Evolutionary conservation across 768 basidiomycete species (phyloP).

Genomic region (Gautieria morchelliformis): DNA sequence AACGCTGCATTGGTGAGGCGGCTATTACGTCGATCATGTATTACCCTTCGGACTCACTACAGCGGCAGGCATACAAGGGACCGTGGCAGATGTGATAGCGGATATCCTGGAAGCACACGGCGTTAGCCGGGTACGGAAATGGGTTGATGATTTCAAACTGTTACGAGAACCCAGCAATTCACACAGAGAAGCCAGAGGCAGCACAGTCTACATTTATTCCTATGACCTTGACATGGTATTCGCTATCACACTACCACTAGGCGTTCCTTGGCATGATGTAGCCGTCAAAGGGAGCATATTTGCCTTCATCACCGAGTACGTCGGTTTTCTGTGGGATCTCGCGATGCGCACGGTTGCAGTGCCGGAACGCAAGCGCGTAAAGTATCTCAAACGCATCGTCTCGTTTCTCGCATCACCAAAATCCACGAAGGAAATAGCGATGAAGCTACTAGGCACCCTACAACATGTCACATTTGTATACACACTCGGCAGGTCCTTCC

Average conservation of each 20-base stretch:
- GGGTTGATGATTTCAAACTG: constrained; percentile 30
- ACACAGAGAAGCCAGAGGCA: constrained; percentile 4
- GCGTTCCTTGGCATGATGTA: neutral
- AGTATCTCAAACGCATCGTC: neutral
- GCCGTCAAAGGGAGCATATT: neutral
- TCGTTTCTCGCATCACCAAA: neutral
- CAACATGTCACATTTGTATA: constrained; percentile 27
- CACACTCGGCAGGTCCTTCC: constrained; percentile 20
- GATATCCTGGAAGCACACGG: constrained; percentile 13
- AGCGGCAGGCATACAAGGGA: constrained; percentile 23
- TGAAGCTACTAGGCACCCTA: constrained; percentile 10
- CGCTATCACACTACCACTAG: neutral
- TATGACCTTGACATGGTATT: neutral
- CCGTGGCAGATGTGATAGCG: constrained; percentile 22
- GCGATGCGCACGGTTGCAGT: neutral
- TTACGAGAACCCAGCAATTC: constrained; percentile 11
- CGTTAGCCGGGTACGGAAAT: constrained; percentile 20
- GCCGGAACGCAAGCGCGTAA: neutral
- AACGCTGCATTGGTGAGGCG: neutral
- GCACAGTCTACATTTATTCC: neutral
- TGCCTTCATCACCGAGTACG: neutral
- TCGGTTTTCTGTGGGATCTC: constrained; percentile 1
- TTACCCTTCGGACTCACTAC: too few relatives aligned
- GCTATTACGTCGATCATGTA: constrained; percentile 10
- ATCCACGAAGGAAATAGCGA: neutral